phyloP scores from a whole-genome alignment of 345 rosid genomes.

The Gossypium sturtianum region DNA sequence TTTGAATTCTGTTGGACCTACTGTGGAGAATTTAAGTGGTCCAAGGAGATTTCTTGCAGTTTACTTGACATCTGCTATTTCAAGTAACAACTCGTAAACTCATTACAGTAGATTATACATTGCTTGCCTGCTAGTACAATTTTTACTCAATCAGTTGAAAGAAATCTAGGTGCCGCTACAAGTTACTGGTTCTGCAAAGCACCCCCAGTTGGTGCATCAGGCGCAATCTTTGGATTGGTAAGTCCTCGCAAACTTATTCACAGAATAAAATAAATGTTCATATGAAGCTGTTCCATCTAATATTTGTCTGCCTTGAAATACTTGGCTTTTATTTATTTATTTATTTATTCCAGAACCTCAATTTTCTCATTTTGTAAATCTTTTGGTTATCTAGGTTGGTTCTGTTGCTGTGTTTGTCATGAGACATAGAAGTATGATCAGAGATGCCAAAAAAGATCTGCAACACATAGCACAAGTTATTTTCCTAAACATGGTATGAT shows the following conservation, averaged over 20 bases:
- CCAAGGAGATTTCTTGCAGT: too few species aligned
- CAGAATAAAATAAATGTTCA: background rate
- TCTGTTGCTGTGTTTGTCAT: conserved; percentile 61
- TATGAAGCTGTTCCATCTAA: background rate
- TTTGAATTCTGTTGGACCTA: conserved; percentile 56
- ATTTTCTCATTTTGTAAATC: background rate
- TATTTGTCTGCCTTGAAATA: background rate
- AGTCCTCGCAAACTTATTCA: conserved; percentile 19
- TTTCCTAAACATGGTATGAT: conserved; percentile 59
- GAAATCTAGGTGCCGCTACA: conserved; percentile 65
- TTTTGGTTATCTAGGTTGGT: conserved; percentile 52
- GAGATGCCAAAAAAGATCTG: conserved; percentile 66
- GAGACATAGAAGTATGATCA: conserved; percentile 54
- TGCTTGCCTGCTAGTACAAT: conserved; percentile 22
- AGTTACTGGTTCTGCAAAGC: conserved; percentile 66
- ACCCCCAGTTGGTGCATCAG: conserved; percentile 91
- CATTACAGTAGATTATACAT: conserved; percentile 31
- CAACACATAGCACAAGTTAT: conserved; percentile 65
- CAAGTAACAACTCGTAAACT: too few species aligned
- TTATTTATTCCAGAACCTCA: too few species aligned
- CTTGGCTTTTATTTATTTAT: background rate
- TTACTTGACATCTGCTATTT: too few species aligned
- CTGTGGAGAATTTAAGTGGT: too few species aligned
- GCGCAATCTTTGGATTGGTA: conserved; percentile 89
- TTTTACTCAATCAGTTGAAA: conserved; percentile 25